These are phyloP conservation scores for Clohesyomyces aquaticus DNA, from an alignment of 495 filamentous ascomycete species.

Conservation along the genomic window DNA sequence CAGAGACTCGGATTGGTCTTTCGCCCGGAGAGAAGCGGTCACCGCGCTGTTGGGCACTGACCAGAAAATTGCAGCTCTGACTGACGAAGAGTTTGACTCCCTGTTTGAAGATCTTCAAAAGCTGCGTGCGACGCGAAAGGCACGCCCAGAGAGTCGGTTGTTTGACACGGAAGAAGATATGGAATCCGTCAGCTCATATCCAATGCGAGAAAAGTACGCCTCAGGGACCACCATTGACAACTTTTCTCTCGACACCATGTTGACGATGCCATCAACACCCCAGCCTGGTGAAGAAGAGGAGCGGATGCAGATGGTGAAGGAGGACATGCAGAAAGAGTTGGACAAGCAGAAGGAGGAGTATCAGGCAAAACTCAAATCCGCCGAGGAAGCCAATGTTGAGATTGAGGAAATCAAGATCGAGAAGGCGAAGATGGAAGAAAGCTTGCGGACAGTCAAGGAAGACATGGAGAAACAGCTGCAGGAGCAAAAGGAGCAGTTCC, in stretches of 20 bases:
- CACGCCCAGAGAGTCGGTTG: conserved; percentile 57
- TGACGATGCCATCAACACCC: conserved; percentile 93
- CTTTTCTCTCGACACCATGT: conserved; percentile 90
- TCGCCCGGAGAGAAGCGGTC: conserved; percentile 90
- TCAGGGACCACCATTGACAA: conserved; percentile 95
- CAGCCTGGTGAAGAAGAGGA: conserved; percentile 75
- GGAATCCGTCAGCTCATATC: conserved; percentile 86
- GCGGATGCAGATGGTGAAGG: conserved; percentile 70
- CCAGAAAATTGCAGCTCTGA: conserved; percentile 83
- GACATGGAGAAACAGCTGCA: conserved; percentile 68
- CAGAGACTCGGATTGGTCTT: conserved; percentile 93
- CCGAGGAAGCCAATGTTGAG: conserved; percentile 76
- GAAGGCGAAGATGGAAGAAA: conserved; percentile 85
- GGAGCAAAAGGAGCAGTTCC: conserved; percentile 65
- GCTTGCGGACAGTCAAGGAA: conserved; percentile 72
- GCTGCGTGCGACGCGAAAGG: conserved; percentile 79
- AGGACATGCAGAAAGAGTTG: conserved; percentile 86
- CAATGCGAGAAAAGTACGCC: conserved; percentile 91
- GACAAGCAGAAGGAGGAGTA: conserved; percentile 87
- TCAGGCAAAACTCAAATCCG: conserved; percentile 75
- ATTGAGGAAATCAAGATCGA: conserved; percentile 83
- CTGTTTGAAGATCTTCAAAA: conserved; percentile 94
- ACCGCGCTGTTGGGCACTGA: conserved; percentile 87
- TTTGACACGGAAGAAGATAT: conserved; percentile 74
- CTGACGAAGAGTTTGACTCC: conserved; percentile 93